Base-by-base conservation (phyloP, 169 alveolate genomes). In the Babesia ovata region DNA sequence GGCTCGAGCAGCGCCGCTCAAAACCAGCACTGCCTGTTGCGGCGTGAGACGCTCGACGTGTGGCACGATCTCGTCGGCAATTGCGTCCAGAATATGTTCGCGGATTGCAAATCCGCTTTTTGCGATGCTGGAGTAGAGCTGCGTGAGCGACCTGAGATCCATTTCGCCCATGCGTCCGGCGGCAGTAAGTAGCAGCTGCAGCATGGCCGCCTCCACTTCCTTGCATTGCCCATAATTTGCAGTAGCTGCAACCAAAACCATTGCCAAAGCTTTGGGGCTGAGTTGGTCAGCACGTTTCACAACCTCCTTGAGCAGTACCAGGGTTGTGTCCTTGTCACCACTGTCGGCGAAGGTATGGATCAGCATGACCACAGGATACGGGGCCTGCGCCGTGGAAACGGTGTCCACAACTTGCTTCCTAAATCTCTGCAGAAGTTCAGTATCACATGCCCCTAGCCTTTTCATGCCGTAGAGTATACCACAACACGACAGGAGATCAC, bases 401-500 rank as follows among this genome's bases (percentile, higher is more conserved):
- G 56, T 48, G 17, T 13, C 58, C 16, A 33, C 33, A 11, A 79
- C 75, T 42, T 21, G 62, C 28, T 14, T 21, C 39, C 63, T 70
- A 54, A 70, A 70, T 12, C 60, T 13, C 33, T 17, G 12, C 24
- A 63, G 28, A n/a, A 79, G 19, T 0, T 45, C 75, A 17, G n/a
- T 21, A 52, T 79, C 87, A 21, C 75, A 70, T 17, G 61, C 42
- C 22, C 74, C 61, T 39, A 79, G n/a, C 33, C 46, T 70, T 10
- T 72, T 61, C 67, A 79, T 29, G 16, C 77, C 87, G 45, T 61
- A 70, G 8, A 79, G 53, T 13, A 79, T 71, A 39, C 87, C 87
- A 33, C 84, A 63, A 53, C 87, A 79, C 22, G 87, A 79, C 26
- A 79, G 87, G 8, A 79, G 33, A 50, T 79, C 87, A 36, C 75